Evolutionary conservation across 768 basidiomycete species (phyloP).

Genomic region (Scleroderma bovista): DNA sequence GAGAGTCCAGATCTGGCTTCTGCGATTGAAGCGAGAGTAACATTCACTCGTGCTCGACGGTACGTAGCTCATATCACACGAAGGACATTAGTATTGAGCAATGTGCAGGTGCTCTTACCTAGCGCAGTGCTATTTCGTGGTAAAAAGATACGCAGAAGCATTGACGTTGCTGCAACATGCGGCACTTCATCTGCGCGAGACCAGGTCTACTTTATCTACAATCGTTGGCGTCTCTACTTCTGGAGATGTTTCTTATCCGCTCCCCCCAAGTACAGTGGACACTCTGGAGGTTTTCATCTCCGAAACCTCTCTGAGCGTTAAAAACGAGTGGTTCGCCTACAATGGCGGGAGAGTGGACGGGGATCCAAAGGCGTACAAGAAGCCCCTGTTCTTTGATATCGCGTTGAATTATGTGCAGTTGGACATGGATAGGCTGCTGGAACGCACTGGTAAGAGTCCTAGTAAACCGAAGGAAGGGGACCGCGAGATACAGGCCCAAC

Average conservation of each 20-base stretch:
- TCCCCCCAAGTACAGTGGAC: slow-evolving; percentile 39
- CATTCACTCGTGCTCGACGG: slow-evolving; percentile 73
- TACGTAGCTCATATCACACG: slow-evolving; percentile 23
- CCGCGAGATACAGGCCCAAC: slow-evolving; percentile 5
- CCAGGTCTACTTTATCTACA: slow-evolving; percentile 47
- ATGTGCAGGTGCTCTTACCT: slow-evolving; percentile 64
- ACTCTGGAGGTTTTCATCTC: slow-evolving; percentile 49
- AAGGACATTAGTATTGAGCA: background rate
- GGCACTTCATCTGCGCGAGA: slow-evolving; percentile 69
- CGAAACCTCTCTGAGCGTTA: slow-evolving; percentile 45
- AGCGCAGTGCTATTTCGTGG: slow-evolving; percentile 63
- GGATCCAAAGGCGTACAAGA: slow-evolving; percentile 54
- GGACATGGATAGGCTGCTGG: slow-evolving; percentile 73
- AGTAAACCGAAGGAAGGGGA: slow-evolving; percentile 9
- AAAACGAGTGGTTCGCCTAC: slow-evolving; percentile 73
- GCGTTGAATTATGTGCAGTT: slow-evolving; percentile 89
- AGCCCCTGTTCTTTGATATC: slow-evolving; percentile 90
- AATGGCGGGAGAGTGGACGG: slow-evolving; percentile 58
- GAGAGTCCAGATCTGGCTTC: slow-evolving; percentile 79
- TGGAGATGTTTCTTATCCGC: slow-evolving; percentile 47
- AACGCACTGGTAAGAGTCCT: slow-evolving; percentile 58
- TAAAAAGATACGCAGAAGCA: slow-evolving; percentile 69
- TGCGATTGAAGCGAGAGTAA: slow-evolving; percentile 70
- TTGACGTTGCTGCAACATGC: slow-evolving; percentile 68
- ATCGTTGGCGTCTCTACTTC: slow-evolving; percentile 38